Evolutionary conservation across 2,329 filamentous ascomycete species (phyloP), one percentile per base, ranked within the genome.

Genomic region (Dothideomycetes sp.): DNA sequence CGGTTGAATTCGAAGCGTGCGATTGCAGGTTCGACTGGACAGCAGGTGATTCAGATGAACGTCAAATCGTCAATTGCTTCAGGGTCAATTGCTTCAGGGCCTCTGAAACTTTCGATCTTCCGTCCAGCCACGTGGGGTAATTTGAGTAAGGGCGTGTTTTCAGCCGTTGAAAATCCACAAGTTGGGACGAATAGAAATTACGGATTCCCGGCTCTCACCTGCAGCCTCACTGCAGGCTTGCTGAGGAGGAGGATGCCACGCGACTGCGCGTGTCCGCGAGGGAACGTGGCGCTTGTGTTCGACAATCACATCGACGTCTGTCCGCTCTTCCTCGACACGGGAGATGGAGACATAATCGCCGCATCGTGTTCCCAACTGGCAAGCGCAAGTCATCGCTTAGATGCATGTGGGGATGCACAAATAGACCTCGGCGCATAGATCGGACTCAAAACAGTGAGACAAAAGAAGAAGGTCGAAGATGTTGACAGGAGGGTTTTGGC

Each of bases 241-340:
- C 15, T 31, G 32, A 28, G 28, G 32, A 28, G 28, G 28, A 40
- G 15, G 10, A 40, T 40, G 37, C 37, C 37, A 40, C 37, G 37
- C 37, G 37, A 40, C 37, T 40, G 37, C 29, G 37, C 37, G 37
- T 16, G 22, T 33, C 37, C 29, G 37, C 29, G 29, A 40, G 29
- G 37, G 20, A 40, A 40, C 37, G 37, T 40, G 37, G 37, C 37
- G 37, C 37, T 27, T 40, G 37, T 40, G 37, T 40, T 40, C 29
- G 22, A 3, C 20, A n/a, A n/a, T n/a, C n/a, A 40, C 27, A 29
- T 18, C 20, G 37, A 40, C 37, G 28, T 40, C 37, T 22, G 25
- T 29, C 15, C 27, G 15, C 29, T 40, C 12, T 24, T 40, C n/a
- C n/a, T n/a, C n/a, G 37, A 40, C 37, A 40, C 15, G 37, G 29